Evolutionary conservation across 2,329 filamentous ascomycete genomes (phyloP), one percentile per base, ranked within the genome.

Genomic region (Triangularia setosa): DNA sequence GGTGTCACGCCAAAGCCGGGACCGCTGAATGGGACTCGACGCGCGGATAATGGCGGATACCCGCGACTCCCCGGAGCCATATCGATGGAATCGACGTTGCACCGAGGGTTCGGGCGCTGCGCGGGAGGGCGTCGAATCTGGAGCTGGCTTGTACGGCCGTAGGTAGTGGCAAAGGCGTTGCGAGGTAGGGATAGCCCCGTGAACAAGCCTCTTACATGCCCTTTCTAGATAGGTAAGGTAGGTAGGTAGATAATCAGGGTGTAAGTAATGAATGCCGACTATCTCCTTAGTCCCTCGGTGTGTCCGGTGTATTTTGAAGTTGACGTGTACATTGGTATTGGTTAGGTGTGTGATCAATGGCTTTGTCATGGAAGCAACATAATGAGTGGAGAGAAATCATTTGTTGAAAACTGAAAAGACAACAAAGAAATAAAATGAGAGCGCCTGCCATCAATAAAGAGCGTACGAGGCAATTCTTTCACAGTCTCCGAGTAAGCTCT

Each of bases 111-210:
- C 52, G 55, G 28, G 21, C 59, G 48, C 25, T 58, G 44, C 16
- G 58, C 65, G 62, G 64, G 67, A 62, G 60, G 48, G 53, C 52
- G 63, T 67, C 55, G 56, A 64, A 66, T 68, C 63, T 69, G 61
- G 23, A 59, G 40, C 44, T 60, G 16, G 59, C 27, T 63, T 66
- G 64, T 69, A 69, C 67, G 68, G 66, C 68, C 68, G 67, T 68
- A 68, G 62, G 64, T 66, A n/a, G 61, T 63, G 65, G 54, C 16
- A 25, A 55, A 40, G 23, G 30, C 28, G 7, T 12, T 4, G 35
- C 52, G 35, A 54, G 40, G 40, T 48, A 28, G 52, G 52, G 52
- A 28, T 55, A 16, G 18, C 52, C 52, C 52, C 23, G 23, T 28
- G 52, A 55, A 27, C 12, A 11, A 35, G 48, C n/a, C 18, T 16